A percentile compares a stretch with the other conserved stretches of the same genome.
Evolutionary conservation across 345 rosid genomes (phyloP).

Genomic region (Brassica juncea): DNA sequence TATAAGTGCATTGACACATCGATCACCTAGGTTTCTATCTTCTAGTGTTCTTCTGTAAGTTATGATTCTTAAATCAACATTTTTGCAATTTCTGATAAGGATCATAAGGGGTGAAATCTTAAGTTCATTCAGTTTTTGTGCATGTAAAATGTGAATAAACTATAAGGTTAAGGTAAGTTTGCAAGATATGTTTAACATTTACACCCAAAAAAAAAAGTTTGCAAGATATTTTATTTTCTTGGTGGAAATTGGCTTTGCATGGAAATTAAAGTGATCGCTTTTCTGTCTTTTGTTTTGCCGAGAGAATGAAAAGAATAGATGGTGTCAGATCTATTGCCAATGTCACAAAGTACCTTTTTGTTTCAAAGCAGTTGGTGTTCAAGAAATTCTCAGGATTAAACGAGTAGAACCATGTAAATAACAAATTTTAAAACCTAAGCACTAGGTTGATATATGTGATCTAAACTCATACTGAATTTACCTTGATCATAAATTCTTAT

Average conservation of each 20-base stretch:
- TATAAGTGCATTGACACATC: constrained; percentile 26
- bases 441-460: background rate
- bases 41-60: background rate
- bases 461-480: background rate
- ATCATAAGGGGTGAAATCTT: background rate
- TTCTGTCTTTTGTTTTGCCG: background rate
- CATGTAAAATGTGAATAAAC: background rate
- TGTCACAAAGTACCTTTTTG: background rate
- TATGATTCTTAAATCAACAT: background rate
- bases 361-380: background rate
- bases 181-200: background rate
- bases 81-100: background rate
- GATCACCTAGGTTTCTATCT: background rate
- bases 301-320: background rate
- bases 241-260: background rate
- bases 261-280: background rate
- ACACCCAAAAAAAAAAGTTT: no score
- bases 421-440: background rate
- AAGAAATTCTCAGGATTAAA: background rate
- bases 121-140: background rate
- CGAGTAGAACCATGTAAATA: background rate
- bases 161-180: background rate
- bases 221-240: background rate
- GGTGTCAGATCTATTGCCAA: background rate
- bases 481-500: background rate